Conservation (phyloP, 805 yeast genomes). For the Ogataea allantospora region DNA sequence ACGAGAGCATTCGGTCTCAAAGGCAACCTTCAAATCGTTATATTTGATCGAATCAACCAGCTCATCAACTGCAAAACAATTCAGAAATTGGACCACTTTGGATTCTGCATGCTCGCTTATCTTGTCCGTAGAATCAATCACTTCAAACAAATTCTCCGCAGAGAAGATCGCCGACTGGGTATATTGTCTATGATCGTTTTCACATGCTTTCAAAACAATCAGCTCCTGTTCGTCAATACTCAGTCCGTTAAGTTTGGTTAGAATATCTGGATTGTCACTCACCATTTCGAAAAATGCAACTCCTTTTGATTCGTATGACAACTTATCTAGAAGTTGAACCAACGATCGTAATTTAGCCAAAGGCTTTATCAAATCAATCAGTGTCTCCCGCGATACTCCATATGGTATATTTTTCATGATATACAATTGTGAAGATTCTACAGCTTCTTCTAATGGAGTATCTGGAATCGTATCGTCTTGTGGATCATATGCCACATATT, state of each 20-base stretch:
- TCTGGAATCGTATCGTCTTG: slow-evolving; percentile 49
- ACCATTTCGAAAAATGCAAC: slow-evolving; percentile 51
- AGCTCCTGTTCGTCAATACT: slow-evolving; percentile 38
- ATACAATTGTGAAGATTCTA: slow-evolving; percentile 27
- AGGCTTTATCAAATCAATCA: slow-evolving; percentile 41
- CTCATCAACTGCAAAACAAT: slow-evolving; percentile 64
- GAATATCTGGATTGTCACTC: slow-evolving; percentile 24
- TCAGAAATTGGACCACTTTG: slow-evolving; percentile 61
- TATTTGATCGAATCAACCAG: slow-evolving; percentile 49
- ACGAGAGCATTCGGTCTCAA: slow-evolving; percentile 47
- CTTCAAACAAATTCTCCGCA: slow-evolving; percentile 20
- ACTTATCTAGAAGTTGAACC: slow-evolving; percentile 44
- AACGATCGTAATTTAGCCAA: slow-evolving; percentile 42
- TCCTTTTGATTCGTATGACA: slow-evolving; percentile 53
- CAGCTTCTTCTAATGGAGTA: slow-evolving; percentile 39
- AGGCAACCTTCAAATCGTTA: slow-evolving; percentile 50
- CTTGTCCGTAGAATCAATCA: slow-evolving; percentile 7
- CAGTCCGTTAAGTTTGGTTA: slow-evolving; percentile 35
- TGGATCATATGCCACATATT: slow-evolving; percentile 40
- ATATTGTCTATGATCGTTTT: slow-evolving; percentile 27
- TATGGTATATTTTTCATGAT: slow-evolving; percentile 43
- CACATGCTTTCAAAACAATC: slow-evolving; percentile 39
- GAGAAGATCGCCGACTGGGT: slow-evolving; percentile 23
- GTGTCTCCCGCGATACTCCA: slow-evolving; percentile 41
- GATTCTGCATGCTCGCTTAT: slow-evolving; percentile 30